Percentiles rank a stretch among this genome's conserved stretches.
Evolutionary conservation across 768 basidiomycete genomes (phyloP).

Genomic region (Suillus spraguei): DNA sequence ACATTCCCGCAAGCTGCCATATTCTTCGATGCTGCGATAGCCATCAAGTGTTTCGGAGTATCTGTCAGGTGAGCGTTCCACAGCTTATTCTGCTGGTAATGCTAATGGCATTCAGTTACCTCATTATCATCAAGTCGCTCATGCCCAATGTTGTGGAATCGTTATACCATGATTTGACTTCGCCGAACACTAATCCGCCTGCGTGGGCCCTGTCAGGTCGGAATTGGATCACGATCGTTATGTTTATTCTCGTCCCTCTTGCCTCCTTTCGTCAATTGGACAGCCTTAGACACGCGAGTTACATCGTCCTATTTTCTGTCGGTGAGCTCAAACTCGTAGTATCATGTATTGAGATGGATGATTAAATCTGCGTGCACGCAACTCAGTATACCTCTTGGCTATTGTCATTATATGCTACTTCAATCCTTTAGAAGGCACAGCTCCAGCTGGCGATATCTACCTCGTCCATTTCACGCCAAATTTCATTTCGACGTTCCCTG

Average conservation of each 20-base stretch:
- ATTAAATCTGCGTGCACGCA: neutral
- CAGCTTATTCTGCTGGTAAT: neutral
- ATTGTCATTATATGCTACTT: constrained; percentile 85
- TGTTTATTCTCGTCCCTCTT: constrained; percentile 77
- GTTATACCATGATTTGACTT: constrained; percentile 77
- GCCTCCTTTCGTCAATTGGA: constrained; percentile 83
- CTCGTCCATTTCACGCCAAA: constrained; percentile 73
- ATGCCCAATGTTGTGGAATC: constrained; percentile 90
- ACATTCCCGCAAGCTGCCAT: constrained; percentile 88
- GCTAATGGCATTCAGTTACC: constrained; percentile 53
- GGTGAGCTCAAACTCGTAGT: constrained; percentile 51
- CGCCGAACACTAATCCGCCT: constrained; percentile 65
- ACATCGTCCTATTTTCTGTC: constrained; percentile 88
- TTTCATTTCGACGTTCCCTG: constrained; percentile 86
- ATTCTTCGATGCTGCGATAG: constrained; percentile 93
- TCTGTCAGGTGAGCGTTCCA: constrained; percentile 70
- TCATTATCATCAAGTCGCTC: constrained; percentile 91
- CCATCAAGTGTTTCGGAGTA: constrained; percentile 96
- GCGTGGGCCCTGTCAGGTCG: constrained; percentile 74
- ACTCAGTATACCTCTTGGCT: constrained; percentile 71
- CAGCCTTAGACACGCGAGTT: constrained; percentile 88
- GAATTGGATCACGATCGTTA: constrained; percentile 83
- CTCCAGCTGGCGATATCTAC: constrained; percentile 65
- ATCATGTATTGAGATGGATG: neutral
- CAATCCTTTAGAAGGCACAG: constrained; percentile 66